Percentiles rank a stretch among this genome's conserved stretches.
phyloP scores from a whole-genome alignment of 148 eudicot genomes.

The Polygonum aviculare region DNA sequence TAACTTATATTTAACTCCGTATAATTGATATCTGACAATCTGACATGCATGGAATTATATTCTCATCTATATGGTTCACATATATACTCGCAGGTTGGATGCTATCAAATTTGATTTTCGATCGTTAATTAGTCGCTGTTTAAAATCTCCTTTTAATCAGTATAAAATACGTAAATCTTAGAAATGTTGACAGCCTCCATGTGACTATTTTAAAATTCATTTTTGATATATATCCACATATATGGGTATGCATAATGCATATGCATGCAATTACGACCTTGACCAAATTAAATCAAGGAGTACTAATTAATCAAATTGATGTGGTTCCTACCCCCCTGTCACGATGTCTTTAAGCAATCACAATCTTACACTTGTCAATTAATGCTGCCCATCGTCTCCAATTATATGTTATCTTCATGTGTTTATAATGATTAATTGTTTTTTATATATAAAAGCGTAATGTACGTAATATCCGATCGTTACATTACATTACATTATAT shows the following conservation, averaged over 20 bases:
- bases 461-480: background rate
- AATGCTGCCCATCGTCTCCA: background rate
- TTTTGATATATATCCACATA: background rate
- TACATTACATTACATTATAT: too few species aligned
- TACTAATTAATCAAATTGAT: background rate
- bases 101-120: background rate
- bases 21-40: background rate
- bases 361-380: background rate
- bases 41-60: background rate
- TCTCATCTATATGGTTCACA: background rate
- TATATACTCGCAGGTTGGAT: too few species aligned
- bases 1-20: background rate
- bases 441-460: background rate
- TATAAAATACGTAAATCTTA: too few species aligned
- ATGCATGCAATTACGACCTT: background rate
- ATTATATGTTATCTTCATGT: background rate
- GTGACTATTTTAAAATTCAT: background rate
- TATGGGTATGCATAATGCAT: background rate
- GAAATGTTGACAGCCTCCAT: too few species aligned
- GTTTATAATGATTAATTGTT: background rate
- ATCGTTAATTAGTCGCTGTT: too few species aligned
- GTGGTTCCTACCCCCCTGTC: background rate
- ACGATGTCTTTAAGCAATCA: conserved; percentile 16
- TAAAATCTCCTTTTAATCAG: too few species aligned
- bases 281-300: background rate